phyloP scores from a whole-genome alignment of 306 rosid genomes.

The Quillaja saponaria region DNA sequence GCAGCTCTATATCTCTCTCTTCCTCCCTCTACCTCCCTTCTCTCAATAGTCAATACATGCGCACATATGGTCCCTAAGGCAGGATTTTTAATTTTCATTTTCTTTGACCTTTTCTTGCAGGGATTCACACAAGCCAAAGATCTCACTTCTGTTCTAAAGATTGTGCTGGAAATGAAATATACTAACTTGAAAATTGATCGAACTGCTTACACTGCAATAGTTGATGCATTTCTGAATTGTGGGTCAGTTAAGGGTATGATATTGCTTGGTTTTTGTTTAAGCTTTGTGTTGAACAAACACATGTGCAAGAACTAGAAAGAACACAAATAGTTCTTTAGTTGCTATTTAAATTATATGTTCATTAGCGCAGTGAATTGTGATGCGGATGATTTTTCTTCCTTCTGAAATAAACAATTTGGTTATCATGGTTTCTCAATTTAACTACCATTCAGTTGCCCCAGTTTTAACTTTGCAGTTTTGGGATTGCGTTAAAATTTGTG shows the following conservation, averaged over 20 bases:
- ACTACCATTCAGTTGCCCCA: conserved; percentile 10
- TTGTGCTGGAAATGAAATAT: conserved; percentile 75
- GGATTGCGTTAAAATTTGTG: conserved; percentile 5
- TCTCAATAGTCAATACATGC: no score
- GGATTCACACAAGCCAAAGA: conserved; percentile 71
- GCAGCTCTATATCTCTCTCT: no score
- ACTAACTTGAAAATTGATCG: conserved; percentile 56
- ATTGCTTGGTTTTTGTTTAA: conserved; percentile 14
- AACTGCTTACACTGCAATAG: conserved; percentile 76
- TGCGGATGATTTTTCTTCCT: conserved; percentile 8
- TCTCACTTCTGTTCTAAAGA: conserved; percentile 52
- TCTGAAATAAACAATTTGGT: conserved; percentile 18
- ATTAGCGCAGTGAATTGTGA: neutral
- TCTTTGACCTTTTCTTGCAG: conserved; percentile 38
- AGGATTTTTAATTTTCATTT: no score
- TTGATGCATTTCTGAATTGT: conserved; percentile 73
- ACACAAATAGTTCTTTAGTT: conserved; percentile 9
- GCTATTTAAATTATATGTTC: conserved; percentile 10
- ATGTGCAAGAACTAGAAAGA: conserved; percentile 1
- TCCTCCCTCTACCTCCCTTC: no score
- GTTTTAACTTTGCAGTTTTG: conserved; percentile 1
- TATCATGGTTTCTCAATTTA: conserved; percentile 19
- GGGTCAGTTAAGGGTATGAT: conserved; percentile 65
- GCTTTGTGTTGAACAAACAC: conserved; percentile 22
- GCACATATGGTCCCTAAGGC: no score